Percentiles rank a stretch among this genome's conserved stretches.
Evolutionary conservation across 768 basidiomycete species (phyloP).

Genomic region (Leccinum subtestaceum): DNA sequence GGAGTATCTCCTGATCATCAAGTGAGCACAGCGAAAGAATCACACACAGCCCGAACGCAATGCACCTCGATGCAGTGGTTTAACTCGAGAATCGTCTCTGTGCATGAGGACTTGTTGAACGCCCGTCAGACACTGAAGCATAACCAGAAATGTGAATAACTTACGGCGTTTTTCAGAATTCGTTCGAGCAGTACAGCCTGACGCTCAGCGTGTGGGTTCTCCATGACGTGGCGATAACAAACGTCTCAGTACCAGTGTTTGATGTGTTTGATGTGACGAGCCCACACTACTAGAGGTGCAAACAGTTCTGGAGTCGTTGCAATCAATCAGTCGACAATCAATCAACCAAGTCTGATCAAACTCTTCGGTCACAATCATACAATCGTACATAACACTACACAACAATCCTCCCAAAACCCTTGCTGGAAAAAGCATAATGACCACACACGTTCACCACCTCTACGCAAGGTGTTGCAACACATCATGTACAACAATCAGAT

Average conservation of each 20-base stretch:
- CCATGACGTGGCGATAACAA: constrained; percentile 44
- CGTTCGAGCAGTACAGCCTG: constrained; percentile 89
- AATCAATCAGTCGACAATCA: constrained; percentile 5
- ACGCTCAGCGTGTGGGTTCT: constrained; percentile 92
- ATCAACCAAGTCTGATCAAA: background rate
- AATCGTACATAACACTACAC: background rate
- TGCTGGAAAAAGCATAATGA: background rate
- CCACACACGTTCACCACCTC: background rate
- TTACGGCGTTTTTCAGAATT: constrained; percentile 85
- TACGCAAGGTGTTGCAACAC: constrained; percentile 16
- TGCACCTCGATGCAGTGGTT: constrained; percentile 82
- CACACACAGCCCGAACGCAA: background rate
- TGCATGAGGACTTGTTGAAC: constrained; percentile 75
- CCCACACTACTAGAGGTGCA: too few species aligned
- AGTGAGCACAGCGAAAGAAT: background rate
- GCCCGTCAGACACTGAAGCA: background rate
- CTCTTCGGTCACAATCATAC: background rate
- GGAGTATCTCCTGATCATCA: constrained; percentile 63
- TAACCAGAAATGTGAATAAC: constrained; percentile 23
- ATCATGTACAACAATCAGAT: constrained; percentile 5
- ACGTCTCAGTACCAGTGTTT: background rate
- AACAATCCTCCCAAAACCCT: constrained; percentile 21
- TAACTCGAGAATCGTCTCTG: constrained; percentile 84
- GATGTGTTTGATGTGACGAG: background rate
- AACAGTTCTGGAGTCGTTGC: background rate